Percentiles rank a stretch among this genome's conserved stretches.
These are phyloP conservation scores for Haematococcus lacustris DNA, from an alignment of 139 green algal genomes.

Conservation along the genomic window DNA sequence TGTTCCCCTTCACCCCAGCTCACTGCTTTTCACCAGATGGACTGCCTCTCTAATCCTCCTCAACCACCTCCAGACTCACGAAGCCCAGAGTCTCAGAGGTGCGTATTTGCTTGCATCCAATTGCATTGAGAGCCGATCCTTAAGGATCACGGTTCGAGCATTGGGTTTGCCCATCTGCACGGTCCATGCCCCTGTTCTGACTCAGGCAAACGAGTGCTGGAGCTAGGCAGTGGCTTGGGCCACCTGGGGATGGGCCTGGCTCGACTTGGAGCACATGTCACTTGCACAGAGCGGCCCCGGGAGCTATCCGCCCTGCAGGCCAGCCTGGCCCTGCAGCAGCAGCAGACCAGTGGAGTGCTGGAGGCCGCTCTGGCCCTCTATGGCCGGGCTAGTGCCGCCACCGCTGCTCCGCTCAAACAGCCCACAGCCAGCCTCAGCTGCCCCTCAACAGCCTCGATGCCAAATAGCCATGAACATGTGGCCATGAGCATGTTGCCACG, in stretches of 20 bases:
- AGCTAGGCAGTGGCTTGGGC: conserved; percentile 12
- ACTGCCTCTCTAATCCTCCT: conserved; percentile 8
- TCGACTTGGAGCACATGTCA: conserved; percentile 1
- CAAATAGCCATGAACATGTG: background rate
- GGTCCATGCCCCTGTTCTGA: background rate
- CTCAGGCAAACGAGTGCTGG: conserved; percentile 6
- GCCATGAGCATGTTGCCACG: background rate
- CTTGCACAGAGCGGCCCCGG: conserved; percentile 6
- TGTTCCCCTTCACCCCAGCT: too few species aligned
- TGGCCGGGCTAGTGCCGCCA: background rate
- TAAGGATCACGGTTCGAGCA: too few species aligned
- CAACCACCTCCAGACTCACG: conserved; percentile 2
- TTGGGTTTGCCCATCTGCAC: background rate
- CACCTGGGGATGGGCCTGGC: conserved; percentile 7
- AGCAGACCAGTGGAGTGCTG: background rate
- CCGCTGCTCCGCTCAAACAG: background rate
- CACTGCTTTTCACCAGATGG: too few species aligned
- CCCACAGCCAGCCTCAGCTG: background rate
- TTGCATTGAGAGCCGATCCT: background rate
- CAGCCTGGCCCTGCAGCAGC: conserved; percentile 4
- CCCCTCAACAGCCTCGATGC: background rate
- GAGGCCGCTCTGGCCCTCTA: background rate
- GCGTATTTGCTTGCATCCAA: background rate
- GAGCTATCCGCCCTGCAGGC: conserved; percentile 2
- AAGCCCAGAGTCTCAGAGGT: background rate